Base-by-base conservation (phyloP, 192 early-diverging fungal species). In the Backusella tarrabulga region DNA sequence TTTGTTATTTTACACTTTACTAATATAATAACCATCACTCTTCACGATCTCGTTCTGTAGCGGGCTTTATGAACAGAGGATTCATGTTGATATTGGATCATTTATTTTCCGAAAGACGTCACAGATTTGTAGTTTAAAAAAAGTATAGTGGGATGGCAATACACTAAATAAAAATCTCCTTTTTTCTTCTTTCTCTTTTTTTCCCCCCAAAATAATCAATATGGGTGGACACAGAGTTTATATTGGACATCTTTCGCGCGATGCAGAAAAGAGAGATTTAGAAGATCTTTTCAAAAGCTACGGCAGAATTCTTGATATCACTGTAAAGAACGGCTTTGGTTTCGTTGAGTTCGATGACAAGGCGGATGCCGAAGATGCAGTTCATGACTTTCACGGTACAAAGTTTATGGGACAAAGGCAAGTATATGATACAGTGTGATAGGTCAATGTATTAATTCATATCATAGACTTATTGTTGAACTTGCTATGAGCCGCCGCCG, bases 271-370 rank as follows among this genome's bases (percentile, higher is more conserved):
- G 79, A 88, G 93, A 41, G 96, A 98, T 80, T 80, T 98, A 26
- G 93, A 96, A 86, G 84, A 86, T 63, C 90, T 95, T 71, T 93
- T 93, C 80, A 91, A 89, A 76, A 90, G 88, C 60, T 97, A 93
- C 76, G 96, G 96, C 8, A 86, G 89, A 50, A 91, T 96, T 79
- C 85, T 88, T 79, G 95, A 97, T 80, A 90, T 96, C 46, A 93
- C 92, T 72, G 79, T 95, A 75, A 88, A 93, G 79, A 87, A 88
- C 35, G 95, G 97, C 26, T 98, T 96, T 85, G 95, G 94, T 34
- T 98, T 98, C 88, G 94, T 98, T 41, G 97, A 98, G 86, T 97
- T 95, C 79, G 90, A 90, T 66, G 92, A 95, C 81, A 83, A 84
- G 23, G 87, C 92, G 70, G 97, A 98, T 86, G 96, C 96, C 66